Evolutionary conservation across 1,139 yeast species (phyloP), one percentile per base, ranked within the genome.

Genomic region (Yamadazyma trypodendri): DNA sequence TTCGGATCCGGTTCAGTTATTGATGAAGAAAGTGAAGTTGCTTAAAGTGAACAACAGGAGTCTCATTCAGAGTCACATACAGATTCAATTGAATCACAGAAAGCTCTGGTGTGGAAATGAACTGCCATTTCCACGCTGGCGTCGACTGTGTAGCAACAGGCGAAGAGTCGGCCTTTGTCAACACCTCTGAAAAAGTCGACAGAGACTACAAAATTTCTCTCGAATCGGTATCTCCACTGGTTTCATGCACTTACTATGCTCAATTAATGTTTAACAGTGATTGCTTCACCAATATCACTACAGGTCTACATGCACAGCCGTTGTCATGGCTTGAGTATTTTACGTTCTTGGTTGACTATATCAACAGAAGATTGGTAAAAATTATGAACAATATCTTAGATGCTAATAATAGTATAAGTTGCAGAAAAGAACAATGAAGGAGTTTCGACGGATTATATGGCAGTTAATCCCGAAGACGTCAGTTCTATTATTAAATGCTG

Each of bases 91-190:
- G 34, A 25, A 14, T 9, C 28, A 4, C 24, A 21, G 4, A 17
- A 27, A 5, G 24, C 34, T n/a, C n/a, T n/a, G n/a, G n/a, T n/a
- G n/a, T n/a, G 18, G 58, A 52, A 16, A 42, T 43, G 43, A 52
- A 55, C 32, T 64, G 70, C 41, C 70, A 64, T 41, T 63, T 60
- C 50, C 70, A 64, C 44, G 70, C 68, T 24, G 70, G 70, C 10
- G 69, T 64, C 6, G 70, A 64, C 47, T 64, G 70, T 46, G 56
- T 54, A 1, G 40, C 46, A 4, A 35, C 28, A 23, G 29, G 35
- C n/a, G 44, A 48, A 13, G 29, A 20, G 4, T 10, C 28, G 3
- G 13, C n/a, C 11, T n/a, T 15, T 14, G 23, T 20, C 2, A 6
- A 13, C 6, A 28, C 45, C 2, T 56, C 61, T 40, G 47, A 39